Conservation (phyloP, 2,329 filamentous ascomycete genomes). For the Cercospora berteroae region DNA sequence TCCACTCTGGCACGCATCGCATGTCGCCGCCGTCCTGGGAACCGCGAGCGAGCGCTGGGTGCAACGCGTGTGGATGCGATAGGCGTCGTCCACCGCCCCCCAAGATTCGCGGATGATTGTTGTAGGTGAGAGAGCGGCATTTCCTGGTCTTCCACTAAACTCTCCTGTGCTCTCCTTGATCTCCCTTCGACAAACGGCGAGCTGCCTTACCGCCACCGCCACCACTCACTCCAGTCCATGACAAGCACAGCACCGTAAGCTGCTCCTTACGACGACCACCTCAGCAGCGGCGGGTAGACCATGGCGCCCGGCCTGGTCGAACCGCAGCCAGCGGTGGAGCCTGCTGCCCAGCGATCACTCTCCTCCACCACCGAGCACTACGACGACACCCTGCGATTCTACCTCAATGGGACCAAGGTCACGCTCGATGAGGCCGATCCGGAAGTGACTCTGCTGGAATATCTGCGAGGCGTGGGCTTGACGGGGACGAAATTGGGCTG, state of each 20-base stretch:
- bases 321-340: slow-evolving; percentile 50
- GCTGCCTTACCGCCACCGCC: not conserved
- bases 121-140: not conserved
- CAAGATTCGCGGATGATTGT: not conserved
- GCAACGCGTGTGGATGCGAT: not conserved
- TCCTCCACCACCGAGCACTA: slow-evolving; percentile 69
- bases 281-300: not conserved
- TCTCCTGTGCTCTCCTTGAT: not conserved
- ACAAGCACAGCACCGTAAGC: not conserved
- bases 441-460: slow-evolving; percentile 88
- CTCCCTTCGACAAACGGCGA: not conserved
- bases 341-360: slow-evolving; percentile 49
- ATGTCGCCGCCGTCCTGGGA: slow-evolving; percentile 8
- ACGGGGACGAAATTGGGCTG: slow-evolving; percentile 97
- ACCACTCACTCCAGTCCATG: not conserved
- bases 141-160: not conserved
- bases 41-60: not conserved
- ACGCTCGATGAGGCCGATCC: slow-evolving; percentile 84
- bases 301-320: slow-evolving; percentile 61
- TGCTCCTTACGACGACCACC: not conserved
- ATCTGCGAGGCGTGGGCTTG: slow-evolving; percentile 84
- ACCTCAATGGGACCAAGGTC: slow-evolving; percentile 89
- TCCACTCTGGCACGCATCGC: slow-evolving; percentile 1
- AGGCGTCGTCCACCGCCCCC: not conserved
- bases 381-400: slow-evolving; percentile 87